Evolutionary conservation across 2,329 filamentous ascomycete species (phyloP), one percentile per base, ranked within the genome.

Genomic region (Pseudovirgaria hyperparasitica): DNA sequence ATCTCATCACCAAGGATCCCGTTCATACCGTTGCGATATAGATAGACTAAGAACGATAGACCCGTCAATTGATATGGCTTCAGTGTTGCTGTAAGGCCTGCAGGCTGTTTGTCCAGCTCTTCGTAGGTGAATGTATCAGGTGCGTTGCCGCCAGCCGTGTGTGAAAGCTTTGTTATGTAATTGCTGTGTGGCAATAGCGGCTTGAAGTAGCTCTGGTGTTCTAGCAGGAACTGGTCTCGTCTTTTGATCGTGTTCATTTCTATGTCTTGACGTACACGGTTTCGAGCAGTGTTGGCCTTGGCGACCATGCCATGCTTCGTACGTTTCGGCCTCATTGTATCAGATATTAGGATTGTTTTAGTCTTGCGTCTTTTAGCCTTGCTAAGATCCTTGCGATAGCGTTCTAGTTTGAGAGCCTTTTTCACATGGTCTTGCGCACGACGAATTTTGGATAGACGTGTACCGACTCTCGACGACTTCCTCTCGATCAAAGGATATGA

Each of bases 1-100:
- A 98, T 98, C 59, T 98, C 90, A 48, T 98, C 90, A 31, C 90
- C 90, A 41, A 98, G 63, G 40, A 98, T 94, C 66, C 90, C 90
- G 46, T 96, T 96, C 39, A 98, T 75, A 53, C 94, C 96, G 62
- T 98, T 98, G 73, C 96, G 94, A 70, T 94, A 93, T 3, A 98
- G 70, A 11, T 92, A 93, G 28, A 96, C 76, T 80, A 98, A 92
- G 82, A 86, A 98, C 48, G 96, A 90, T 18, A 98, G 64, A 63
- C 90, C 90, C 67, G 92, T 93, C 51, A 98, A 45, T 58, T 98
- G 90, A 56, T 98, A 98, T 46, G 96, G 90, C 58, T 98, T 98
- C 46, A 98, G 62, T 0, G 40, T 55, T 1, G 67, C 67, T 2
- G 42, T 60, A 9, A 72, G 55, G 3, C 56, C 55, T 29, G 46